Conservation (phyloP, 441 rosid species). For the Iberis amara region DNA sequence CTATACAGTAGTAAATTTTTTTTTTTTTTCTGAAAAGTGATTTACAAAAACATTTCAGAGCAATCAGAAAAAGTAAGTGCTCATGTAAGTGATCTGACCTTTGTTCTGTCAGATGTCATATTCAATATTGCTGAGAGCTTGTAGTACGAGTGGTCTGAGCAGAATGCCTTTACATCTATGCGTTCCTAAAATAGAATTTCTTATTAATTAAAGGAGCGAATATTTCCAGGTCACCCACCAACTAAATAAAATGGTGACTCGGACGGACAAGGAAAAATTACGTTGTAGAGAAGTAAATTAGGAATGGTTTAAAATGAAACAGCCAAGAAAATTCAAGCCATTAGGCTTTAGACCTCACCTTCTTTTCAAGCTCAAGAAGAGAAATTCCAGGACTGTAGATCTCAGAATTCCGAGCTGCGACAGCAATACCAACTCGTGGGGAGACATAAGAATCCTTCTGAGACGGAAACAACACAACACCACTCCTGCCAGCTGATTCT, state of each 20-base stretch:
- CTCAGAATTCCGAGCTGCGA: constrained; percentile 77
- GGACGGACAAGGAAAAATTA: constrained; percentile 2
- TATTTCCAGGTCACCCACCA: constrained; percentile 18
- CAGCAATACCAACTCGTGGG: constrained; percentile 77
- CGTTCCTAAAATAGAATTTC: constrained; percentile 63
- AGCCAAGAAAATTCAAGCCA: constrained; percentile 17
- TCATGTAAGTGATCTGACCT: constrained; percentile 42
- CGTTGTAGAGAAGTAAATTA: constrained; percentile 1
- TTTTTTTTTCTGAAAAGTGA: not conserved
- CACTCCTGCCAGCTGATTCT: constrained; percentile 77
- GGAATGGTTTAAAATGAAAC: constrained; percentile 7
- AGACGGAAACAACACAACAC: constrained; percentile 57
- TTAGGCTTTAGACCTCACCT: constrained; percentile 42
- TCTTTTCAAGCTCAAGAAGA: constrained; percentile 94
- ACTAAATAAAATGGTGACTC: constrained; percentile 15
- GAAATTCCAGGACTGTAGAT: constrained; percentile 88
- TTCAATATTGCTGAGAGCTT: constrained; percentile 81
- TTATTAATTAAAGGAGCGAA: constrained; percentile 22
- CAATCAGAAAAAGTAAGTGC: not conserved
- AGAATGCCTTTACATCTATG: constrained; percentile 77
- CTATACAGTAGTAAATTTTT: constrained; percentile 9
- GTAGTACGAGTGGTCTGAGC: constrained; percentile 79
- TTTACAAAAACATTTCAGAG: not conserved
- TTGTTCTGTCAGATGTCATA: constrained; percentile 94
- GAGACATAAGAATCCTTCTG: constrained; percentile 36